Evolutionary conservation across 208 protist species (phyloP).

Genomic region (Trichomonas tenax): DNA sequence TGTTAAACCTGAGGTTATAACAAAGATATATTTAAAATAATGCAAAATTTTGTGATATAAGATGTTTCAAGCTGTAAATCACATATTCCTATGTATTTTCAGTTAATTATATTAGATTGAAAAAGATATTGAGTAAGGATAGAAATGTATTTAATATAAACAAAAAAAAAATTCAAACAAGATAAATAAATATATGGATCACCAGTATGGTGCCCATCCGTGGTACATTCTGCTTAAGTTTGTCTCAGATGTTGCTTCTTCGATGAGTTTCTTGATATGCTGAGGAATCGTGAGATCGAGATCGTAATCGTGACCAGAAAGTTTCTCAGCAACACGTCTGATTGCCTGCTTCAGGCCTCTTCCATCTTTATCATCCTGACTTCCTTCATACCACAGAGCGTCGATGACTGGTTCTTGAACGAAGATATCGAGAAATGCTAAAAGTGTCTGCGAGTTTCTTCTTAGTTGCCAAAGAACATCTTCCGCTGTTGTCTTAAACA

Average conservation of each 20-base stretch:
- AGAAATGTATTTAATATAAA: neutral
- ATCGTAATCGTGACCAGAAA: neutral
- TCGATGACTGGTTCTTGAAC: neutral
- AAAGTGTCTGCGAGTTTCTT: neutral
- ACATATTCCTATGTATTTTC: too few relatives aligned
- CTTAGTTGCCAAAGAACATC: neutral
- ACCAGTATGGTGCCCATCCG: neutral
- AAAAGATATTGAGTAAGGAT: too few relatives aligned
- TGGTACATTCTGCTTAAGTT: constrained; percentile 8
- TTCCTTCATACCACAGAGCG: neutral
- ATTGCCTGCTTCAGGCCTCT: neutral
- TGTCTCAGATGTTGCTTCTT: neutral
- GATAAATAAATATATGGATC: neutral
- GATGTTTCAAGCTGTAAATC: too few relatives aligned
- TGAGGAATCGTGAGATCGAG: neutral
- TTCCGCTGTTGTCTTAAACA: neutral
- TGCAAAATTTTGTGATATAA: too few relatives aligned
- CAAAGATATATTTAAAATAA: too few relatives aligned
- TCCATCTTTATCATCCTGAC: neutral
- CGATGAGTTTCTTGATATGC: neutral
- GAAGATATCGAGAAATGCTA: constrained; percentile 19
- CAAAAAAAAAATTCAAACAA: neutral
- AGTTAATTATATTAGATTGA: too few relatives aligned
- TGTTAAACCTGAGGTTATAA: too few relatives aligned
- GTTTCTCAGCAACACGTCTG: neutral